A percentile compares a stretch with the other conserved stretches of the same genome.
Conservation (phyloP, 1,284 basidiomycete species). For the Violaceomyces palustris region DNA sequence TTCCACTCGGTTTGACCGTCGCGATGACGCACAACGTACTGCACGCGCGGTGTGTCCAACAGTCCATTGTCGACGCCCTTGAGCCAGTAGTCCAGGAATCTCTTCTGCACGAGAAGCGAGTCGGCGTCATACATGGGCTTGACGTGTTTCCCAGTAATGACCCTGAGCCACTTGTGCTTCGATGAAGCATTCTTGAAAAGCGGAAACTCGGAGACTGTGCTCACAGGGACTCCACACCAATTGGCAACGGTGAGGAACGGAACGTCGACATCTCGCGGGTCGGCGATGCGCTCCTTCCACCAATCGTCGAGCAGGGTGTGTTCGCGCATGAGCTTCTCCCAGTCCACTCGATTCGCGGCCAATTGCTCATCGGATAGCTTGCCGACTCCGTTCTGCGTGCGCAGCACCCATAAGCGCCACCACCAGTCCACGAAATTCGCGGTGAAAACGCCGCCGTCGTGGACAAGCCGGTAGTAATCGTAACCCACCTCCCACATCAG, state of each 20-base stretch:
- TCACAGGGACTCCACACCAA: constrained; percentile 50
- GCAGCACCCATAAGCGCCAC: constrained; percentile 47
- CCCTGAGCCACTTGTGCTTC: constrained; percentile 51
- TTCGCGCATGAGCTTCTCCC: too few species aligned
- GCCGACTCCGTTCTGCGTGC: constrained; percentile 51
- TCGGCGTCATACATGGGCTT: constrained; percentile 51
- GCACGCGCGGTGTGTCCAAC: too few species aligned
- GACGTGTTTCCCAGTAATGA: constrained; percentile 52
- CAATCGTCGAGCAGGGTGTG: constrained; percentile 51
- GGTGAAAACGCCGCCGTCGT: constrained; percentile 50
- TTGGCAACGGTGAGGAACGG: constrained; percentile 51
- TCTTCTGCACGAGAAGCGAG: constrained; percentile 44
- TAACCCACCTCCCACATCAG: constrained; percentile 52
- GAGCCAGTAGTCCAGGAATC: constrained; percentile 50
- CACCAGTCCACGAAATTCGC: constrained; percentile 49
- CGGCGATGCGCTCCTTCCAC: constrained; percentile 40
- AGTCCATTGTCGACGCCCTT: constrained; percentile 40
- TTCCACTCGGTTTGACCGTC: constrained; percentile 34
- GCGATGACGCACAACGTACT: constrained; percentile 36
- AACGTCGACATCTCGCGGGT: constrained; percentile 47
- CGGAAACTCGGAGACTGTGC: too few species aligned
- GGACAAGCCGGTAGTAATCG: constrained; percentile 49
- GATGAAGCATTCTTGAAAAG: constrained; percentile 48
- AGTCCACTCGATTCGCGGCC: constrained; percentile 31
- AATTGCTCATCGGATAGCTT: constrained; percentile 39